These are phyloP conservation scores for Podila horticola DNA, from an alignment of 192 early-diverging fungal genomes.

Conservation along the genomic window DNA sequence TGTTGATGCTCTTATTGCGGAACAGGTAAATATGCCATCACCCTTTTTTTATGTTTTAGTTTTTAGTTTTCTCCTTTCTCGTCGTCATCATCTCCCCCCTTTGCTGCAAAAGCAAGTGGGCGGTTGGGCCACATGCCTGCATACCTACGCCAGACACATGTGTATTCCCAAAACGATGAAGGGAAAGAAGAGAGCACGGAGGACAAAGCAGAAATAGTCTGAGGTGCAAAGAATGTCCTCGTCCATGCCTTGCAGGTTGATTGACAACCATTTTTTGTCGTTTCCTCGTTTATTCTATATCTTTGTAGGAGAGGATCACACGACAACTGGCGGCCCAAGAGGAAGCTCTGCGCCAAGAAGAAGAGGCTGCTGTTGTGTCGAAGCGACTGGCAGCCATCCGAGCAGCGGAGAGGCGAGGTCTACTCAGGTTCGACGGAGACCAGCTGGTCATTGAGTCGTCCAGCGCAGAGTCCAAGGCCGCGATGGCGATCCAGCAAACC, in stretches of 20 bases:
- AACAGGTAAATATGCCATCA: conserved; percentile 21
- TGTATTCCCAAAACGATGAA: no score
- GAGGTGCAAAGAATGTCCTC: neutral
- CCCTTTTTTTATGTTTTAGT: neutral
- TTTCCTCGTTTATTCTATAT: neutral
- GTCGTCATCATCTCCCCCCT: neutral
- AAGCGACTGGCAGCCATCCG: conserved; percentile 34
- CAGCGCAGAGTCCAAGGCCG: neutral
- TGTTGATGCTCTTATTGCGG: conserved; percentile 36
- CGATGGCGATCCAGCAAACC: neutral
- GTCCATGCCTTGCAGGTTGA: neutral
- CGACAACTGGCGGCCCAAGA: conserved; percentile 38
- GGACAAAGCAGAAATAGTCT: neutral
- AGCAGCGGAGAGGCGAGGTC: conserved; percentile 39
- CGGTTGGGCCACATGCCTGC: no score
- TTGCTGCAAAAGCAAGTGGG: no score
- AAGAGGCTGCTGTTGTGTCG: conserved; percentile 21
- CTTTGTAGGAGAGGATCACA: conserved; percentile 38
- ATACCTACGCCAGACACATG: no score
- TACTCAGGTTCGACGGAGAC: conserved; percentile 35
- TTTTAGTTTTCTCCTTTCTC: neutral
- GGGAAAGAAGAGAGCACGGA: neutral
- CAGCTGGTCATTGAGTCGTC: conserved; percentile 12
- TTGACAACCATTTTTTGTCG: neutral
- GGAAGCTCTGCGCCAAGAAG: conserved; percentile 34